Conservation (phyloP, 73 alveolate species). For the Uronychia setigera region DNA sequence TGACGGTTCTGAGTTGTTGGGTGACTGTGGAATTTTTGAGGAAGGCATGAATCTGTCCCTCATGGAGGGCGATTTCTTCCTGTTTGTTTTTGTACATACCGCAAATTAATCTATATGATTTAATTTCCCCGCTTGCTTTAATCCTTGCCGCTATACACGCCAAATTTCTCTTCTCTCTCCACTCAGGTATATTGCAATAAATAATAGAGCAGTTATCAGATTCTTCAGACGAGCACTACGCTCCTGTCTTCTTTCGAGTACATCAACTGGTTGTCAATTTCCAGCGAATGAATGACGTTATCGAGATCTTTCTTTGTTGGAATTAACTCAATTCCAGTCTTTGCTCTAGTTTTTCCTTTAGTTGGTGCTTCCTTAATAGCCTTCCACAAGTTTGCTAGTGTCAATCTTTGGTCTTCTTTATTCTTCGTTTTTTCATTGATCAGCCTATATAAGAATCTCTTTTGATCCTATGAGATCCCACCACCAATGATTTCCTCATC, state of each 20-base stretch:
- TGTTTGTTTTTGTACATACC: background rate
- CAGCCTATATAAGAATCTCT: constrained; percentile 2
- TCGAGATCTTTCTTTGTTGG: background rate
- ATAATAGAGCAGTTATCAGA: background rate
- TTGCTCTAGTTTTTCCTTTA: background rate
- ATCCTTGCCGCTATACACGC: background rate
- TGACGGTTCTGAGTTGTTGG: background rate
- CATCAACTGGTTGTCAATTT: background rate
- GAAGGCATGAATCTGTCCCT: background rate
- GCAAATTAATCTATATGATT: background rate
- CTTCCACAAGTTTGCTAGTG: background rate
- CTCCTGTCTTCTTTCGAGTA: background rate
- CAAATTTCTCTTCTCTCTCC: too few relatives aligned
- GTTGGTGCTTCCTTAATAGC: background rate
- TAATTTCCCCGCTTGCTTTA: background rate
- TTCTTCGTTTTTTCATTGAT: background rate
- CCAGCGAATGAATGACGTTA: constrained; percentile 3
- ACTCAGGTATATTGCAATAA: background rate
- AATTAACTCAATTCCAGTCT: constrained; percentile 7
- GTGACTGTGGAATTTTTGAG: background rate
- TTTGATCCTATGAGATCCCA: background rate
- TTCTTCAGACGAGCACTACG: background rate
- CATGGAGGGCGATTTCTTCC: too few relatives aligned
- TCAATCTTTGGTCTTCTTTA: background rate
- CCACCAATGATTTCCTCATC: background rate